A percentile compares a stretch with the other conserved stretches of the same genome.
These are phyloP conservation scores for Ilex asprella DNA, from an alignment of 257 asterid genomes.

Conservation along the genomic window DNA sequence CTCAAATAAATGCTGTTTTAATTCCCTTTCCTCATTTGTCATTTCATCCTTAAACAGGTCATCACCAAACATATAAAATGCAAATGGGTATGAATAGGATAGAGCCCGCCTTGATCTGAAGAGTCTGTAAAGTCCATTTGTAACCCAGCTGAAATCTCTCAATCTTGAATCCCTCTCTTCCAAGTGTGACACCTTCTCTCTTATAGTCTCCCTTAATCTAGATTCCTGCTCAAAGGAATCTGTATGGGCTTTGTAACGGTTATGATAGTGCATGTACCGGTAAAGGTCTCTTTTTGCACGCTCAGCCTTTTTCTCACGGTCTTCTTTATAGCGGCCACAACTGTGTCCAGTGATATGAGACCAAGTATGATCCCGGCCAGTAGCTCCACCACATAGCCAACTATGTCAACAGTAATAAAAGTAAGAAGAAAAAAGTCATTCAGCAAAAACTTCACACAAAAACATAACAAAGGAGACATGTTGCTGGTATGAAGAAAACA, in stretches of 20 bases:
- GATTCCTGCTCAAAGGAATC: constrained; percentile 2
- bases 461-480: no score
- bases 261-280: constrained; percentile 1
- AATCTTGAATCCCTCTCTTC: not conserved
- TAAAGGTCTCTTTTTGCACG: constrained; percentile 1
- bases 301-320: not conserved
- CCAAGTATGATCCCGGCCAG: constrained; percentile 4
- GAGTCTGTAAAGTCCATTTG: constrained; percentile 1
- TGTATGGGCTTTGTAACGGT: constrained; percentile 1
- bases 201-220: not conserved
- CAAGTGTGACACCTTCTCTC: not conserved
- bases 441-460: not conserved
- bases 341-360: constrained; percentile 1
- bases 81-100: not conserved
- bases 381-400: constrained; percentile 3
- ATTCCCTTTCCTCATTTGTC: no score
- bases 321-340: constrained; percentile 3
- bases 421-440: not conserved
- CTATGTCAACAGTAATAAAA: not conserved
- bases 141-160: constrained; percentile 6
- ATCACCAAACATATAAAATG: no score
- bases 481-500: no score
- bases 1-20: no score
- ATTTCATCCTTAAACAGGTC: no score
- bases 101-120: constrained; percentile 3